phyloP scores from a whole-genome alignment of 2,329 filamentous ascomycete genomes.

The Talaromyces sp. region DNA sequence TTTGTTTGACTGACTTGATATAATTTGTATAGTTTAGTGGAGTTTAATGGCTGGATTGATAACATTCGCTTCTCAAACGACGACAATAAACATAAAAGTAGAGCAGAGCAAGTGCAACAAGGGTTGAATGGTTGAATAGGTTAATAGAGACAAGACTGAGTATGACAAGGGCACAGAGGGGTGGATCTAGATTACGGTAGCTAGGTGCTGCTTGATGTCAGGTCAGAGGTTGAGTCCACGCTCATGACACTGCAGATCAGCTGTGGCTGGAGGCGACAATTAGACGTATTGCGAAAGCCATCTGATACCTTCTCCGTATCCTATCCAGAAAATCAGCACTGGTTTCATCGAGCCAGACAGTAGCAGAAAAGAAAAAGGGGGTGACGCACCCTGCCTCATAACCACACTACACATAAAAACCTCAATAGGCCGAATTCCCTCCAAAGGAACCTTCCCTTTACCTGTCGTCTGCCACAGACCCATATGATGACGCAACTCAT shows the following conservation, averaged over 20 bases:
- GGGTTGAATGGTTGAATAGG: not conserved
- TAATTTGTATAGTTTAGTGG: too few relatives aligned
- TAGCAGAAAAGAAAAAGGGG: not conserved
- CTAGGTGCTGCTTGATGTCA: not conserved
- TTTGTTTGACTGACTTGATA: not conserved
- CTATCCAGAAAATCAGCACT: slow-evolving; percentile 35
- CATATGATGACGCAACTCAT: slow-evolving; percentile 86
- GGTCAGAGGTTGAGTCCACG: not conserved
- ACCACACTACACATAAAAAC: slow-evolving; percentile 99
- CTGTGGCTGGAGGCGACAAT: not conserved
- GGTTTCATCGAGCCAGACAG: not conserved
- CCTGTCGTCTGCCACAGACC: slow-evolving; percentile 95
- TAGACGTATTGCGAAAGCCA: slow-evolving; percentile 93
- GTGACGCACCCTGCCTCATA: slow-evolving; percentile 77
- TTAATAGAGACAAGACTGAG: not conserved
- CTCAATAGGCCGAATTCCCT: slow-evolving; percentile 92
- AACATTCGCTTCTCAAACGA: slow-evolving; percentile 2
- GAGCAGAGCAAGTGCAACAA: not conserved
- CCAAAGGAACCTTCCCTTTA: slow-evolving; percentile 88
- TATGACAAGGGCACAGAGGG: not conserved
- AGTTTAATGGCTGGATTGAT: slow-evolving; percentile 1
- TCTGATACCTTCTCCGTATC: slow-evolving; percentile 85
- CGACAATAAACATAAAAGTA: not conserved
- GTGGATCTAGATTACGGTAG: not conserved
- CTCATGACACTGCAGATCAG: not conserved